These are phyloP conservation scores for Ulota crispa DNA, from an alignment of 225 moss, liverwort and hornwort genomes.

Conservation along the genomic window DNA sequence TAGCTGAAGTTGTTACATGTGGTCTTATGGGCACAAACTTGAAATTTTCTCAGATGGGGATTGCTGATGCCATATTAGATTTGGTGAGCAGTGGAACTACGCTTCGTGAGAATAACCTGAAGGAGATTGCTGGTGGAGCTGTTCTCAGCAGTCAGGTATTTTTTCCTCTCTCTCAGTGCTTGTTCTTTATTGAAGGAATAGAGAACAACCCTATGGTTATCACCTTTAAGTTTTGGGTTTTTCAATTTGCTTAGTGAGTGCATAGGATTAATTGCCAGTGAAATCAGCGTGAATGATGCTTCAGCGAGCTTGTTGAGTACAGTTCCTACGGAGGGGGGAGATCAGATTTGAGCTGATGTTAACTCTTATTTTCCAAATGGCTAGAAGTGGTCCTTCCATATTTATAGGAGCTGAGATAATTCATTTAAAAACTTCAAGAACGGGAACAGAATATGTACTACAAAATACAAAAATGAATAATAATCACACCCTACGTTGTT, in stretches of 20 bases:
- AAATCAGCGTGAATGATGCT: background rate
- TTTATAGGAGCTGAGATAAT: background rate
- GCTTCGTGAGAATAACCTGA: slow-evolving; percentile 81
- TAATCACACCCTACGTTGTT: background rate
- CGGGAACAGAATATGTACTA: background rate
- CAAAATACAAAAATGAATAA: background rate
- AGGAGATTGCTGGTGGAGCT: slow-evolving; percentile 68
- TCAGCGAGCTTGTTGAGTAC: background rate
- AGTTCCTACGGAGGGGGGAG: background rate
- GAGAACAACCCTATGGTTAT: background rate
- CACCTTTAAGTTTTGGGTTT: background rate
- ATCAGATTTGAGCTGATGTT: background rate
- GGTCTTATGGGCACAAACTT: background rate
- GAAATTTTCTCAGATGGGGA: slow-evolving; percentile 66
- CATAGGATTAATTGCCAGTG: background rate
- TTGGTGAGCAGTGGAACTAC: slow-evolving; percentile 91
- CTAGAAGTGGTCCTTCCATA: background rate
- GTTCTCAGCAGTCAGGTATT: slow-evolving; percentile 65
- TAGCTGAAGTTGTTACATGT: background rate
- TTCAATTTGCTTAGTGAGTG: background rate
- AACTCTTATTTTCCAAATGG: background rate
- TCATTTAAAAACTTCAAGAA: background rate
- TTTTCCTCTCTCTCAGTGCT: background rate
- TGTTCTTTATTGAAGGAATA: background rate
- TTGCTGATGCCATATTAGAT: slow-evolving; percentile 86